These are phyloP conservation scores for Cercospora canescens DNA, from an alignment of 2,329 filamentous ascomycete species.

Conservation along the genomic window DNA sequence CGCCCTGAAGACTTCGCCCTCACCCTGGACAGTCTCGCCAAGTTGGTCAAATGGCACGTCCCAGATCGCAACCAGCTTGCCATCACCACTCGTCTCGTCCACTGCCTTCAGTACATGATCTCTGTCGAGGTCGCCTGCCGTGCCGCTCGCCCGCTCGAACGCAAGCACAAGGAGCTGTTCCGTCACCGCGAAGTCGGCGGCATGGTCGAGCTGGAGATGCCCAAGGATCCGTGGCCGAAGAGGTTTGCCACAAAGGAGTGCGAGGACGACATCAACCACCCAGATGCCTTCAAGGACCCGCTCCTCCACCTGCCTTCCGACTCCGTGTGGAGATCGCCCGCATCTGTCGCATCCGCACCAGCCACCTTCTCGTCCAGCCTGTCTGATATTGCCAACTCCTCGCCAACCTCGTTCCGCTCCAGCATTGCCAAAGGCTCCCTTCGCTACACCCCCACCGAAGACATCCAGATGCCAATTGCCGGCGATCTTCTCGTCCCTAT, in stretches of 20 bases:
- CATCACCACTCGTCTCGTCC: neutral
- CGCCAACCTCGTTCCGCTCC: neutral
- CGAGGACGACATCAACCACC: neutral
- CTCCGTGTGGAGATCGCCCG: neutral
- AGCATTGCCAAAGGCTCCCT: neutral
- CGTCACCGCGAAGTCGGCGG: neutral
- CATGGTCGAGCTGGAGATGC: slow-evolving; percentile 1
- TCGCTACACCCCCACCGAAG: neutral
- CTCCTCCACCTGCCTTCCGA: neutral
- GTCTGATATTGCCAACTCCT: neutral
- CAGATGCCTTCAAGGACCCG: neutral
- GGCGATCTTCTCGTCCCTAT: slow-evolving; percentile 1
- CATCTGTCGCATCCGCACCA: neutral
- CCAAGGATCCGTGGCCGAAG: neutral
- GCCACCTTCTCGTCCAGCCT: neutral
- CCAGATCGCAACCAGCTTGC: neutral
- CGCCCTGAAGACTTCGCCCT: neutral
- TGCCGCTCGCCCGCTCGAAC: neutral
- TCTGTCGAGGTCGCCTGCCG: neutral
- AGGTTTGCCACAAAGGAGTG: neutral
- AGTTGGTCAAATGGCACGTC: neutral
- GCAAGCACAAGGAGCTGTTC: neutral
- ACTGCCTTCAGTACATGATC: neutral
- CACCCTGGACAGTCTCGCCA: neutral
- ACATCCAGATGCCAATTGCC: neutral